phyloP scores from a whole-genome alignment of 2,329 filamentous ascomycete species.

The Escovopsis sp. region DNA sequence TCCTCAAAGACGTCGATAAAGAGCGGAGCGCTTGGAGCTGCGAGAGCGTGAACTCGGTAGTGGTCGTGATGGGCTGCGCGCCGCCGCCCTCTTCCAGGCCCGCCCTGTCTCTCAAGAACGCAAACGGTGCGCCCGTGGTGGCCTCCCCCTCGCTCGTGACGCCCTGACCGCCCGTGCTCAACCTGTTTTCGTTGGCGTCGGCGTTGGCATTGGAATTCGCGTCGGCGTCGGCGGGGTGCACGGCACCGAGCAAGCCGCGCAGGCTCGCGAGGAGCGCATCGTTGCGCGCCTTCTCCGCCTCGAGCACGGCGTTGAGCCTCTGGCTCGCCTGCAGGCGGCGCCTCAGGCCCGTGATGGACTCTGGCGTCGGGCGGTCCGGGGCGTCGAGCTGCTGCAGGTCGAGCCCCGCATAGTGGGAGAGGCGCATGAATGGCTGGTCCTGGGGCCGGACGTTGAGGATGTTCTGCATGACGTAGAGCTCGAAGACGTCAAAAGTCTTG shows the following conservation, averaged over 20 bases:
- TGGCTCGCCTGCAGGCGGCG: conserved; percentile 65
- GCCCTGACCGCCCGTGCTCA: background rate
- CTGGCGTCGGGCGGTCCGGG: conserved; percentile 37
- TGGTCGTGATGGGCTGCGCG: conserved; percentile 48
- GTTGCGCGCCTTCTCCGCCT: conserved; percentile 57
- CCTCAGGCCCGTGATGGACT: conserved; percentile 57
- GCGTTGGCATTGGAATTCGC: conserved; percentile 1
- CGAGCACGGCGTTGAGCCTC: conserved; percentile 55
- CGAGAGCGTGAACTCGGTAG: conserved; percentile 62
- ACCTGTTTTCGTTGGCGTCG: background rate
- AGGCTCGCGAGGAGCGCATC: conserved; percentile 54
- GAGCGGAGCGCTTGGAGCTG: conserved; percentile 68
- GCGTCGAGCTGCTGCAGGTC: conserved; percentile 23
- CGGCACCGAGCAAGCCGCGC: conserved; percentile 25
- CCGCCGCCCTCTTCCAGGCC: conserved; percentile 35
- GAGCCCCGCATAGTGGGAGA: conserved; percentile 70
- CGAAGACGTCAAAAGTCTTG: conserved; percentile 72
- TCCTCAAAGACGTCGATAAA: conserved; percentile 44
- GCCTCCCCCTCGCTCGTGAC: conserved; percentile 13
- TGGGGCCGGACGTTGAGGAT: conserved; percentile 55
- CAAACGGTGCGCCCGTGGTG: conserved; percentile 22
- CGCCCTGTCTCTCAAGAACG: conserved; percentile 42
- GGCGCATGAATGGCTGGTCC: conserved; percentile 62
- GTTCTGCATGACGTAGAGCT: conserved; percentile 83
- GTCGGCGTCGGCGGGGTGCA: conserved; percentile 11